Evolutionary conservation across 179 eudicot genomes (phyloP).

Genomic region (Spinacia oleracea): DNA sequence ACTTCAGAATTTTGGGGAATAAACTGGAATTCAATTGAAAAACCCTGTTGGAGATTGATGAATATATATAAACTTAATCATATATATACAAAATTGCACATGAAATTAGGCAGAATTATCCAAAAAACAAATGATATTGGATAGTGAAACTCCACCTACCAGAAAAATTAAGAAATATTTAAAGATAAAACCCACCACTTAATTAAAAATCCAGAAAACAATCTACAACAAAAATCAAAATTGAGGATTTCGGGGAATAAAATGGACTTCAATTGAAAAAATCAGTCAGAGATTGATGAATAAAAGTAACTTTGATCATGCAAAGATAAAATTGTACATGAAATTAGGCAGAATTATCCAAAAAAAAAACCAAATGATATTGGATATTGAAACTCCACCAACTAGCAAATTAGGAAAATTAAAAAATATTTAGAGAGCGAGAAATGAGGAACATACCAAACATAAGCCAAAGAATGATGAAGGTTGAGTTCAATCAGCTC

Average conservation of each 20-base stretch:
- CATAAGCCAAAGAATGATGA: not conserved
- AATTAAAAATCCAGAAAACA: not conserved
- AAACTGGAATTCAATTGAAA: constrained; percentile 4
- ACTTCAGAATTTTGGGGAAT: not conserved
- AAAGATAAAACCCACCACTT: not conserved
- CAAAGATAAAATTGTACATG: not conserved
- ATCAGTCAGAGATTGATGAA: not conserved
- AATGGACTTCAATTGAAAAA: not conserved
- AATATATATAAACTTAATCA: not conserved
- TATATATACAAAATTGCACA: not conserved
- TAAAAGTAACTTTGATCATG: not conserved
- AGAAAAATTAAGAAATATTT: no score
- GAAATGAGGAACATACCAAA: not conserved
- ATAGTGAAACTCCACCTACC: not conserved
- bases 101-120: not conserved
- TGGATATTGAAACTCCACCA: not conserved
- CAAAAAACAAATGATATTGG: not conserved
- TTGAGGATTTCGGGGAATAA: constrained; percentile 2
- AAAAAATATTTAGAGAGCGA: not conserved
- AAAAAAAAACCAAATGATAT: not conserved
- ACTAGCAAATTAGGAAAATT: not conserved
- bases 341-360: not conserved
- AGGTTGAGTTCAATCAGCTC: not conserved
- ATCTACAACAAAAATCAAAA: not conserved
- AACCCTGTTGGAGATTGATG: not conserved